phyloP scores from a whole-genome alignment of 2,329 filamentous ascomycete genomes.

The Monosporascus sp. region DNA sequence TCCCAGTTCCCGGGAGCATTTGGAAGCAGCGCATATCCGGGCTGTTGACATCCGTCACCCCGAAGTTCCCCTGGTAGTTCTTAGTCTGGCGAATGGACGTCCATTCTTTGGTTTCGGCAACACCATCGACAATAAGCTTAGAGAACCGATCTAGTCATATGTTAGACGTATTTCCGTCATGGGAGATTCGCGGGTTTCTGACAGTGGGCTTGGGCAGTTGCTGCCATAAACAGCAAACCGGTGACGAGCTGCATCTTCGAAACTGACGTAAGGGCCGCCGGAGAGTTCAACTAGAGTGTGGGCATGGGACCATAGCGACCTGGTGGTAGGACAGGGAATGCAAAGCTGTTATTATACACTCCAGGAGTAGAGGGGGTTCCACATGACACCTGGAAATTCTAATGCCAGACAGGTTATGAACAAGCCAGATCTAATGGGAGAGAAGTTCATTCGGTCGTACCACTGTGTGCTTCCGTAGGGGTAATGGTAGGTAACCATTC shows the following conservation, averaged over 20 bases:
- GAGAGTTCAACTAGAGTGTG: too few relatives aligned
- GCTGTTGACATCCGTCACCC: slow-evolving; percentile 26
- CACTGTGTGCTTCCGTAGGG: background rate
- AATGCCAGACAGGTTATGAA: too few relatives aligned
- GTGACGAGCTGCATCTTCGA: background rate
- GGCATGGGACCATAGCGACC: too few relatives aligned
- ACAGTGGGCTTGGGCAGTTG: slow-evolving; percentile 11
- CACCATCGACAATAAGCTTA: slow-evolving; percentile 21
- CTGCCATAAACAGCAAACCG: slow-evolving; percentile 9
- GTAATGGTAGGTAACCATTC: background rate
- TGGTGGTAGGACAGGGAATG: too few relatives aligned
- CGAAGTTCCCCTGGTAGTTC: slow-evolving; percentile 29
- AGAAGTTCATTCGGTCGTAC: too few relatives aligned
- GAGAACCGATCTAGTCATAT: slow-evolving; percentile 24
- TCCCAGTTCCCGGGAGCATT: slow-evolving; percentile 14
- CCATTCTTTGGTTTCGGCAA: slow-evolving; percentile 22
- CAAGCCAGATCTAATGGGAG: too few relatives aligned
- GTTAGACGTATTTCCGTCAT: background rate
- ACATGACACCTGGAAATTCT: too few relatives aligned
- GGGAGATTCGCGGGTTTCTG: background rate
- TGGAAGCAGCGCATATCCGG: slow-evolving; percentile 30
- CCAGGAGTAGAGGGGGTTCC: too few relatives aligned
- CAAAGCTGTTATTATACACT: too few relatives aligned
- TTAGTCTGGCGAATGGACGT: slow-evolving; percentile 26
- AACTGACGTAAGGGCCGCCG: too few relatives aligned